phyloP scores from a whole-genome alignment of 2,329 filamentous ascomycete species.

The Colletotrichum sp. region DNA sequence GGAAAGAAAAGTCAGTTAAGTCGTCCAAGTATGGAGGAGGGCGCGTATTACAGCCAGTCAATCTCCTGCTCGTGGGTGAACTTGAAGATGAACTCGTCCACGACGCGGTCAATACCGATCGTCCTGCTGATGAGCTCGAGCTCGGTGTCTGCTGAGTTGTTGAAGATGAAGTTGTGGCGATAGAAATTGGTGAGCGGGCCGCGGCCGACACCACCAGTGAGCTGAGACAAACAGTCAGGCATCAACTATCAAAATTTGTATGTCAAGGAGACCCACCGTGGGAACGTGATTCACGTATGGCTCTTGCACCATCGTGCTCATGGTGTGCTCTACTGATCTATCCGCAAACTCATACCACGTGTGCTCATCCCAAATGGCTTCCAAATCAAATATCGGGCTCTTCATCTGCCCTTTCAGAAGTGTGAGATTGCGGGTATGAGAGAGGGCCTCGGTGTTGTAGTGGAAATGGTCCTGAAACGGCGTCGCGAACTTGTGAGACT shows the following conservation, averaged over 20 bases:
- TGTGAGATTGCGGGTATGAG: constrained; percentile 68
- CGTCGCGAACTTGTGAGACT: constrained; percentile 45
- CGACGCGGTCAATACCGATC: constrained; percentile 72
- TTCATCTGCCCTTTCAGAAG: constrained; percentile 68
- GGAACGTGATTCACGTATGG: constrained; percentile 82
- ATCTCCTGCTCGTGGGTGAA: constrained; percentile 68
- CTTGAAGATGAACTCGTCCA: constrained; percentile 72
- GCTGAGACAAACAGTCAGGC: constrained; percentile 28
- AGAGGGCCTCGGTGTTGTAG: constrained; percentile 58
- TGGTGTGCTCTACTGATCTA: constrained; percentile 73
- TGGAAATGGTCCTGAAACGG: constrained; percentile 57
- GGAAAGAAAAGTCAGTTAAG: neutral
- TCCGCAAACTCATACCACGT: constrained; percentile 73
- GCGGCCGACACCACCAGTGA: constrained; percentile 74
- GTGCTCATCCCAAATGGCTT: constrained; percentile 81
- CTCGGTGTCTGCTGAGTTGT: constrained; percentile 69
- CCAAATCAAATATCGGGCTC: constrained; percentile 75
- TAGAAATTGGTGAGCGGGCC: constrained; percentile 70
- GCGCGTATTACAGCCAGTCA: constrained; percentile 68
- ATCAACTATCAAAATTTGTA: too few species aligned
- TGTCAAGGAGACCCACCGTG: too few species aligned
- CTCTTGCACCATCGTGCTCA: constrained; percentile 80
- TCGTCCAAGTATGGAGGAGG: constrained; percentile 9
- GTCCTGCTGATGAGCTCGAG: constrained; percentile 75
- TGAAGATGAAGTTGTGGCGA: constrained; percentile 75